phyloP scores from a whole-genome alignment of 805 yeast species.

The Phaffomyces antillensis region DNA sequence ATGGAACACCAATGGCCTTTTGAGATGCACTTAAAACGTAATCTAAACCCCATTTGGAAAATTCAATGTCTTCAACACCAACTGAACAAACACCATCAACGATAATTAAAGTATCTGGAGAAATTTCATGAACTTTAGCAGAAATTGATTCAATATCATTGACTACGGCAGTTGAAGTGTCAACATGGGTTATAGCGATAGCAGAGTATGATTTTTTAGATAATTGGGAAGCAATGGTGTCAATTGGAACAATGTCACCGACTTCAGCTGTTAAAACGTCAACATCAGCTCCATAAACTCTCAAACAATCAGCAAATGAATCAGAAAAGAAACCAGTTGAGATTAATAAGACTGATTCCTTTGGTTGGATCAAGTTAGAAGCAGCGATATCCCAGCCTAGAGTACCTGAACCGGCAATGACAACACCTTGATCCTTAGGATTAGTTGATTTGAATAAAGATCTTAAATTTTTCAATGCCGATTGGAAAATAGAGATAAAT shows the following conservation, averaged over 20 bases:
- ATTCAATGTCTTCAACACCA: constrained; percentile 80
- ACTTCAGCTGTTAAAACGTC: constrained; percentile 64
- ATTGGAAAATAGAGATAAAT: constrained; percentile 67
- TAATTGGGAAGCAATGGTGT: constrained; percentile 49
- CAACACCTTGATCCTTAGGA: constrained; percentile 67
- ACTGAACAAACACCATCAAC: constrained; percentile 96
- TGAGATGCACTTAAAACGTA: constrained; percentile 88
- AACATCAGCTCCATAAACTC: constrained; percentile 67
- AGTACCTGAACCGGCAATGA: constrained; percentile 87
- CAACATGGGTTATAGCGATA: constrained; percentile 89
- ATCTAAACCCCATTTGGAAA: constrained; percentile 87
- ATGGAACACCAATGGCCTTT: constrained; percentile 91
- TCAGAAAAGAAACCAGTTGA: constrained; percentile 91
- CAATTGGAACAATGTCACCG: constrained; percentile 63
- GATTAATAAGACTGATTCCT: constrained; percentile 71
- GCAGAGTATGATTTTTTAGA: constrained; percentile 47
- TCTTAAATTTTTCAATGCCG: constrained; percentile 61
- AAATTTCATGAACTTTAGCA: constrained; percentile 46
- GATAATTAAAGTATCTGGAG: constrained; percentile 76
- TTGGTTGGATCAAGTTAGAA: constrained; percentile 59
- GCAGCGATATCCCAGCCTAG: constrained; percentile 92
- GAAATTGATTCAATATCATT: constrained; percentile 61
- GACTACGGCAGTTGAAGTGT: constrained; percentile 93
- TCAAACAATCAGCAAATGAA: constrained; percentile 68
- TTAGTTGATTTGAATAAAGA: constrained; percentile 65